These are phyloP conservation scores for Dendrobium nobile DNA, from an alignment of 106 monocot species.

Conservation along the genomic window DNA sequence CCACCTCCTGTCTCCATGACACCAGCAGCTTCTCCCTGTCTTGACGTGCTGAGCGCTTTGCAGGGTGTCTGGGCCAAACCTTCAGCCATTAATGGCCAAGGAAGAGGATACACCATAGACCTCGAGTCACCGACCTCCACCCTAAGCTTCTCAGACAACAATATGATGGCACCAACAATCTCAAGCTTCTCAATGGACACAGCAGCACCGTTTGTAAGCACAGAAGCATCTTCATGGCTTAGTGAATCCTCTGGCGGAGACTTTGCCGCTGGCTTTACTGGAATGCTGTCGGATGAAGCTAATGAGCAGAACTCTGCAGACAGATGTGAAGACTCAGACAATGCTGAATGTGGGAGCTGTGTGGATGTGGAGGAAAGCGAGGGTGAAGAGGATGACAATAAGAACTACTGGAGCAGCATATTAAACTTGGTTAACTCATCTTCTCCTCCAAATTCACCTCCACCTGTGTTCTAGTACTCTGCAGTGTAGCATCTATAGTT, in stretches of 20 bases:
- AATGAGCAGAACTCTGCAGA: not conserved
- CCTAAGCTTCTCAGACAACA: not conserved
- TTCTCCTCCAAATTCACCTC: conserved; percentile 12
- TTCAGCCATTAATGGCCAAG: not conserved
- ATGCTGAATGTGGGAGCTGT: not conserved
- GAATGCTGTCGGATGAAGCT: not conserved
- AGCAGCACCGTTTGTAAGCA: not conserved
- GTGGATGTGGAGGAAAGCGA: conserved; percentile 10
- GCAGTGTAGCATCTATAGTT: not conserved
- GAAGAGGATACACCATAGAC: conserved; percentile 15
- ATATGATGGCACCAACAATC: too few relatives aligned
- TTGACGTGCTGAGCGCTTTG: conserved; percentile 28
- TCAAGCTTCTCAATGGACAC: not conserved
- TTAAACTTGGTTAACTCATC: conserved; percentile 44
- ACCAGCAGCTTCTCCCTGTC: conserved; percentile 6
- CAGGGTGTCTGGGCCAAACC: conserved; percentile 14
- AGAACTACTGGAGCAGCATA: conserved; percentile 50
- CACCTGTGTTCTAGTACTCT: conserved; percentile 26
- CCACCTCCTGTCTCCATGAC: not conserved
- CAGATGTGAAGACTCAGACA: not conserved
- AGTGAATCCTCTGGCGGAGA: not conserved
- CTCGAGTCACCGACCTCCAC: conserved; percentile 34
- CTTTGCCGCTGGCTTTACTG: not conserved
- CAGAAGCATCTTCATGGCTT: conserved; percentile 10
- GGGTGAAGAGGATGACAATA: conserved; percentile 18